Evolutionary conservation across 257 asterid species (phyloP), one percentile per base, ranked within the genome.

Genomic region (Capsicum pubescens): DNA sequence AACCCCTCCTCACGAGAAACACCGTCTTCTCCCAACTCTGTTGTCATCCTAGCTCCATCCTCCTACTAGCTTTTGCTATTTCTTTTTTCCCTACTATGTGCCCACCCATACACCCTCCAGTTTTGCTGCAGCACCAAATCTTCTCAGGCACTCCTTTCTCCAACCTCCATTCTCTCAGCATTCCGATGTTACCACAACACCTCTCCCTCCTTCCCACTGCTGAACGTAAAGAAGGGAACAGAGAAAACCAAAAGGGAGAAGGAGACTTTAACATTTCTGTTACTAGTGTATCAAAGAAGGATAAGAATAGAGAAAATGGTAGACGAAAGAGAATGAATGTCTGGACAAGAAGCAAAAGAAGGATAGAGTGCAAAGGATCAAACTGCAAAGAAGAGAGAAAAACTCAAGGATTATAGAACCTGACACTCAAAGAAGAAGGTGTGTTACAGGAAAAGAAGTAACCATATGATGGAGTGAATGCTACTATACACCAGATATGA

Each of bases 81-180:
- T 76, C 64, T 8, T 76, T 52, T 70, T 42, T 44, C 79, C 55
- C 36, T 52, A 52, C 81, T 76, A 26, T 48, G 3, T 11, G 59
- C 59, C n/a, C 59, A 10, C 36, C 19, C 59, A 48, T 19, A 19
- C 46, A 52, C 64, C 81, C 21, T 21, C 44, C 21, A 14, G 4
- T 26, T 76, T 76, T 26, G 81, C n/a, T 63, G 54, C 81, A 76
- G 15, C 63, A 26, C 63, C 48, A 55, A 76, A 76, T 52, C 48
- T 54, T 76, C 64, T 76, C 54, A 54, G 3, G 13, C 64, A 14
- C 81, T 76, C 64, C 48, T 21, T 46, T 76, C 60, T 54, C 63
- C 42, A 76, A 76, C 26, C 61, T 74, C 21, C 81, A 52, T 26
- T 16, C 44, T 26, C 19, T 66, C 48, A 35, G 48, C 10, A 26